Base-by-base conservation (phyloP, 306 rosid species). In the Inga oerstediana region DNA sequence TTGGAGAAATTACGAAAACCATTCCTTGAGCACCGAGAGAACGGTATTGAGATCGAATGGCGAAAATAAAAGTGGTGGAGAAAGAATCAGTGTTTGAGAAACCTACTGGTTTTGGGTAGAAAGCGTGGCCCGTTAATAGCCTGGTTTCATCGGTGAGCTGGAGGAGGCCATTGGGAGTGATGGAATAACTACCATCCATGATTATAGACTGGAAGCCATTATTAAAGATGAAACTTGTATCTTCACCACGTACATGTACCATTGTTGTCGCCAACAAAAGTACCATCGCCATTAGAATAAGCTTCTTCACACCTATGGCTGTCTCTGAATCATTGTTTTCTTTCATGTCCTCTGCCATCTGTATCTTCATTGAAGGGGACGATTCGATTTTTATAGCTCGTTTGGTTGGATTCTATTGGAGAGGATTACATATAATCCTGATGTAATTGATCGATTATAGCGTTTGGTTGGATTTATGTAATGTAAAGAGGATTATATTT, bases 1-100 rank as follows among this genome's bases (percentile, higher is more conserved):
- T 54, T 10, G 94, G 97, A n/a, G 95, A 46, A 56, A 93, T 7
- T 19, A 85, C 88, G 65, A 52, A 52, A 17, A 22, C 59, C 3
- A 52, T 1, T 52, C 59, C 59, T 17, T 52, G 59, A 52, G 0
- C 59, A 14, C 20, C 1, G 8, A 5, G 6, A 17, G 59, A 4
- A 35, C 39, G 39, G 39, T 35, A 35, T 35, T 35, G 0, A 35
- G 6, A 35, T 35, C 6, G 39, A 35, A 35, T 52, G 59, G 59
- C 22, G 9, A 52, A 52, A 52, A 17, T 22, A 52, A 52, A 52
- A 52, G 59, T 14, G 7, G 59, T 52, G 4, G 59, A 52, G 59
- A 52, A 52, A 52, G 59, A 52, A 52, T n/a, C 17, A 16, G 59
- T 52, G 22, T 5, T 52, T 17, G 59, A 1, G 9, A 52, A 17